Evolutionary conservation across 768 basidiomycete genomes (phyloP).

Genomic region (Chalciporus sphaerocephalus): DNA sequence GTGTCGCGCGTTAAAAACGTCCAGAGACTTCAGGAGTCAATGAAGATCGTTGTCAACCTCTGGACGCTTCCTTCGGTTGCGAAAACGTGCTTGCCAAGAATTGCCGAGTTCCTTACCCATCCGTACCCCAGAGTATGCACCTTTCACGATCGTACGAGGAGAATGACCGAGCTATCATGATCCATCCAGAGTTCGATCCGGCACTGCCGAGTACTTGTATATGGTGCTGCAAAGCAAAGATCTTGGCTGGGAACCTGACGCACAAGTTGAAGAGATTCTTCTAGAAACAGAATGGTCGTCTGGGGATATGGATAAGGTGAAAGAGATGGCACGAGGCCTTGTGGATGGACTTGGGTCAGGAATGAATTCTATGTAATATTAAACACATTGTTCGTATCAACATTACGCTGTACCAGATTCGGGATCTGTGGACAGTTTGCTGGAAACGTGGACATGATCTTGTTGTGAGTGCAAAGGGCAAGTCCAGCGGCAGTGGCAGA

Average conservation of each 20-base stretch:
- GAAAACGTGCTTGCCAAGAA: conserved; percentile 38
- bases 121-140: conserved; percentile 70
- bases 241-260: conserved; percentile 58
- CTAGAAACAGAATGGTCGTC: conserved; percentile 79
- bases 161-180: conserved; percentile 3
- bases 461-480: background rate
- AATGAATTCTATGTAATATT: conserved; percentile 23
- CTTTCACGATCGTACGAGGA: conserved; percentile 9
- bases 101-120: conserved; percentile 69
- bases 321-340: conserved; percentile 40
- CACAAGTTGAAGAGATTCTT: conserved; percentile 57
- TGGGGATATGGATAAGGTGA: conserved; percentile 34
- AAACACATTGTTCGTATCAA: background rate
- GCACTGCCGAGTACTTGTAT: conserved; percentile 82
- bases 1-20: conserved; percentile 72
- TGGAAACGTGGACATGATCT: background rate
- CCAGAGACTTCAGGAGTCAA: conserved; percentile 74
- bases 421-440: background rate
- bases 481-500: background rate
- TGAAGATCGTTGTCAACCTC: conserved; percentile 73
- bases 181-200: conserved; percentile 62
- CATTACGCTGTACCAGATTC: background rate
- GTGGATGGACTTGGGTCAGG: conserved; percentile 35
- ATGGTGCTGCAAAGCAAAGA: conserved; percentile 69
- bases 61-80: conserved; percentile 47